Conservation (phyloP, 306 rosid species). For the Cercis canadensis region DNA sequence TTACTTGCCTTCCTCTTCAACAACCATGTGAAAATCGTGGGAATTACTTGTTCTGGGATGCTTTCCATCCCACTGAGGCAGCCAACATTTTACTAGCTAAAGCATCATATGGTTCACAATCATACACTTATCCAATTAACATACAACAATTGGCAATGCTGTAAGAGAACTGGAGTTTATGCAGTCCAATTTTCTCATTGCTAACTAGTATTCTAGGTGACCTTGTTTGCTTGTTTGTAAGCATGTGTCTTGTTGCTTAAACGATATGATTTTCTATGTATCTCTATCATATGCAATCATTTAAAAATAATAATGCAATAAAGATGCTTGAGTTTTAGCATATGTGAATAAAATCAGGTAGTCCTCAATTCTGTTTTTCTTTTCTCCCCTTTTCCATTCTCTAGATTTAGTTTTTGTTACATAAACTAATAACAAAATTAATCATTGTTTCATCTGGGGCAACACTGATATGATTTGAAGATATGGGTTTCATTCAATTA, state of each 20-base stretch:
- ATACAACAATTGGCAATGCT: conserved; percentile 73
- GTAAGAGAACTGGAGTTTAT: conserved; percentile 18
- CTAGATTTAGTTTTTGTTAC: too few species aligned
- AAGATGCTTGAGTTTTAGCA: conserved; percentile 6
- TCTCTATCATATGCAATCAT: not conserved
- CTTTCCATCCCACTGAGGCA: conserved; percentile 85
- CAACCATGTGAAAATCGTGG: conserved; percentile 65
- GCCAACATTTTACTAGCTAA: conserved; percentile 71
- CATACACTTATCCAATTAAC: conserved; percentile 79
- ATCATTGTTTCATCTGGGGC: not conserved
- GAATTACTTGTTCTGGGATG: conserved; percentile 88
- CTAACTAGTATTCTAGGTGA: not conserved
- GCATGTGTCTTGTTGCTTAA: conserved; percentile 28
- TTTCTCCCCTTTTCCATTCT: not conserved
- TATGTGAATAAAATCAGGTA: not conserved
- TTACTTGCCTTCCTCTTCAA: conserved; percentile 87
- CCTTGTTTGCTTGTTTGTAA: not conserved
- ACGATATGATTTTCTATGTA: conserved; percentile 4
- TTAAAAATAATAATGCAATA: conserved; percentile 10
- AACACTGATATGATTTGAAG: too few species aligned
- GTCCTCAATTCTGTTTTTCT: not conserved
- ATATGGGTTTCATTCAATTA: not conserved
- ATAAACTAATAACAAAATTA: not conserved
- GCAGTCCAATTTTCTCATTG: not conserved
- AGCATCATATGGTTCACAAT: conserved; percentile 51